Evolutionary conservation across 371 early-diverging fungal genomes (phyloP), one percentile per base, ranked within the genome.

Genomic region (Paraphysoderma sedebokerense): DNA sequence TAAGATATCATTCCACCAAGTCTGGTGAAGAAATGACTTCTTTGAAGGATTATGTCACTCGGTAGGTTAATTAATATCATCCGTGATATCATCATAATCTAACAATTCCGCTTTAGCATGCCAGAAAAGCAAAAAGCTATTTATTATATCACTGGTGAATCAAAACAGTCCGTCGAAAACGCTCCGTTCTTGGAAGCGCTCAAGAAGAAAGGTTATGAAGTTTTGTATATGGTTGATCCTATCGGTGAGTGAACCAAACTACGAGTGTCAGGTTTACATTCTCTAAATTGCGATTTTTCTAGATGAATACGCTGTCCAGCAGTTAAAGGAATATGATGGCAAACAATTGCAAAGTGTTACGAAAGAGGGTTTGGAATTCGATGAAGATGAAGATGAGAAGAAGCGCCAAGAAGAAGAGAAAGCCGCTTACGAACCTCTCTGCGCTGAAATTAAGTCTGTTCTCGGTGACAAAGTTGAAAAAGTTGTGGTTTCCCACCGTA

Each of bases 91-190:
- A n/a, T n/a, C n/a, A n/a, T n/a, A n/a, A n/a, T n/a, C n/a, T n/a
- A n/a, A n/a, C n/a, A n/a, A n/a, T n/a, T n/a, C n/a, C n/a, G n/a
- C n/a, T n/a, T n/a, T n/a, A n/a, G 78, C 59, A 77, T 77, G 78
- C 71, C 76, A 52, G 78, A 74, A 65, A 70, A 70, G 66, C 78
- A 77, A 58, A 76, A 86, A 77, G 77, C 76, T 67, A 88, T 88
- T 65, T 90, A 90, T 82, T 92, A 93, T 79, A 86, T 98, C 73
- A 98, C 99, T 50, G 98, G 98, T 54, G 88, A 92, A 67, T 82
- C 82, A 64, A 81, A 84, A 57, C 75, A 82, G 55, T 87, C 89
- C 31, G 89, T 98, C 45, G 92, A 92, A 68, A 86, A 86, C 68
- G 84, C 90, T 55, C 98, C 99, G 38, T 98, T 93, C 85, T 70